Percentiles rank a stretch among this genome's conserved stretches.
phyloP scores from a whole-genome alignment of 2,329 filamentous ascomycete species.

The Arthrobotrys conoides region DNA sequence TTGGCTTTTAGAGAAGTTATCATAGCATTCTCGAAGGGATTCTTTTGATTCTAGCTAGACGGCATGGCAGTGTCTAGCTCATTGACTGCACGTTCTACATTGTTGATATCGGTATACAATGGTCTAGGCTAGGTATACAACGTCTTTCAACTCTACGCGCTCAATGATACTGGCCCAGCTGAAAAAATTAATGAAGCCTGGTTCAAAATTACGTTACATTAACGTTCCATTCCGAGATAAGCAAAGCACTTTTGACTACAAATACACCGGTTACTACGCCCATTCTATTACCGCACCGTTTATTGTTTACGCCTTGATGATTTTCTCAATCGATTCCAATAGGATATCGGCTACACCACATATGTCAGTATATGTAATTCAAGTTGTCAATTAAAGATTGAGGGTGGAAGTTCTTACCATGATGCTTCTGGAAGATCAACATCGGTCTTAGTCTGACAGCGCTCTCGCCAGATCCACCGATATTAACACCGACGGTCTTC shows the following conservation, averaged over 20 bases:
- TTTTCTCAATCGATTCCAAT: constrained; percentile 82
- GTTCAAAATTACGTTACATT: constrained; percentile 13
- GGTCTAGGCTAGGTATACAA: too few species aligned
- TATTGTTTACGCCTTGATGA: constrained; percentile 69
- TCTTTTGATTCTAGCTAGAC: constrained; percentile 4
- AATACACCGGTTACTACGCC: constrained; percentile 30
- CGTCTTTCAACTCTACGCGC: neutral
- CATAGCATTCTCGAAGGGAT: constrained; percentile 23
- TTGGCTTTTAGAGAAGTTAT: constrained; percentile 19
- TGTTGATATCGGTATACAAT: neutral
- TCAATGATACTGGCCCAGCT: neutral
- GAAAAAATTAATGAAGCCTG: constrained; percentile 1
- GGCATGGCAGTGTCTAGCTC: constrained; percentile 3
- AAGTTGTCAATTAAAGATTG: neutral
- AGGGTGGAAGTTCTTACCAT: constrained; percentile 71
- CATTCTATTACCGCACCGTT: neutral
- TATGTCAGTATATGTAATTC: constrained; percentile 61
- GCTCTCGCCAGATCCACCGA: constrained; percentile 82
- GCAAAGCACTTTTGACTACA: constrained; percentile 33
- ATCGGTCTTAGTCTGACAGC: constrained; percentile 88
- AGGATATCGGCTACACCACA: constrained; percentile 76
- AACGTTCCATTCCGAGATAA: constrained; percentile 4
- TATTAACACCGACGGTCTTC: constrained; percentile 86
- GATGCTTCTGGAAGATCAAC: constrained; percentile 91
- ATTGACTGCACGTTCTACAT: neutral